Evolutionary conservation across 306 rosid genomes (phyloP), one percentile per base, ranked within the genome.

Genomic region (Carpinus viminea): DNA sequence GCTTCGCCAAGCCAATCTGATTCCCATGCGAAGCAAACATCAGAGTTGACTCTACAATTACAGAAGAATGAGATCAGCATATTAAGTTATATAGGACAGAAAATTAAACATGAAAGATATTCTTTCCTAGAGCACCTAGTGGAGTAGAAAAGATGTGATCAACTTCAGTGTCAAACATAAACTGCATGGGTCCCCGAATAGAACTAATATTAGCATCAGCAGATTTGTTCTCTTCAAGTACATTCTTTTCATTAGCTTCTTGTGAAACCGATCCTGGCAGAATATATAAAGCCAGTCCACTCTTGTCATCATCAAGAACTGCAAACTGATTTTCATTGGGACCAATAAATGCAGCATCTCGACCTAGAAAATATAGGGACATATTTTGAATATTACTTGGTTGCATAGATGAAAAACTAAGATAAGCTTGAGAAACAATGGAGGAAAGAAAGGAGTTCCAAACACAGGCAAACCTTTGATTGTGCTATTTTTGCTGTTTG

Each of bases 61-160:
- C 76, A 74, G 50, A 72, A 64, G 54, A 76, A 73, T 57, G 78
- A 18, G 43, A 70, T 87, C 80, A 91, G 83, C 78, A 80, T 66
- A 79, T 72, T 72, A 75, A 62, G 74, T 10, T 74, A 70, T 65
- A 56, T 12, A 68, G 36, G 81, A 79, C 78, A 73, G 36, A n/a
- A 20, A 31, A 59, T 53, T 73, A 57, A 73, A 65, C 55, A 57
- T 26, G 75, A 76, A 78, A 76, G n/a, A 70, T 26, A 70, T 72
- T 34, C 43, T 74, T 72, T 81, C 64, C 80, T n/a, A 78, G 72
- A 53, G 82, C 84, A 96, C 99, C 99, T 91, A 93, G 54, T 70
- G 99, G 99, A 88, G 98, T 85, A 70, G 97, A 89, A 82, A 93
- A 93, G 85, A 96, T 96, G 71, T 96, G 94, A 86, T 96, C 97